Conservation (phyloP, 768 basidiomycete species). For the Tephrocybe sp. region DNA sequence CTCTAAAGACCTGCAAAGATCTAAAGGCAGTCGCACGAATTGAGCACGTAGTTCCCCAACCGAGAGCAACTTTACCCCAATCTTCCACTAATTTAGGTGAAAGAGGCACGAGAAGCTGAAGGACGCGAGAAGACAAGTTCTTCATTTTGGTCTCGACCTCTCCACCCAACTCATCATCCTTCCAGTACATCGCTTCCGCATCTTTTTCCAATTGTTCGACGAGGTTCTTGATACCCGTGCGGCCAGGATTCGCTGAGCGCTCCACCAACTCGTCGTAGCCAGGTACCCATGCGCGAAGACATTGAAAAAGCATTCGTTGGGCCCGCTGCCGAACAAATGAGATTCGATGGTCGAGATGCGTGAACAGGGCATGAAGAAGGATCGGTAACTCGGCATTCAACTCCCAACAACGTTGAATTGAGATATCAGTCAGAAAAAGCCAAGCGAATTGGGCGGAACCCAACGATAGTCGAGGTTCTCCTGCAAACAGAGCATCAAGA, state of each 20-base stretch:
- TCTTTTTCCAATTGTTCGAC: slow-evolving; percentile 60
- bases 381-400: slow-evolving; percentile 65
- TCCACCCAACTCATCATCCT: slow-evolving; percentile 59
- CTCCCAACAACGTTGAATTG: slow-evolving; percentile 77
- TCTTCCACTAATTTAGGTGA: slow-evolving; percentile 66
- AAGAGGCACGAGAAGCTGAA: slow-evolving; percentile 68
- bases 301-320: slow-evolving; percentile 80
- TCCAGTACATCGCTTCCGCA: slow-evolving; percentile 63
- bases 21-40: slow-evolving; percentile 85
- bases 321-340: slow-evolving; percentile 69
- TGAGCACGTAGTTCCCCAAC: slow-evolving; percentile 86
- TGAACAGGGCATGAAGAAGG: slow-evolving; percentile 78
- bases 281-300: slow-evolving; percentile 79
- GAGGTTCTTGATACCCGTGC: slow-evolving; percentile 47
- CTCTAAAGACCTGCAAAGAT: slow-evolving; percentile 88
- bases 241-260: slow-evolving; percentile 46
- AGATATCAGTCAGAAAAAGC: slow-evolving; percentile 78
- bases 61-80: slow-evolving; percentile 80
- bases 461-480: slow-evolving; percentile 66
- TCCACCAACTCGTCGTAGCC: slow-evolving; percentile 75
- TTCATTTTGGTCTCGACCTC: slow-evolving; percentile 69
- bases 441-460: slow-evolving; percentile 89
- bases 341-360: slow-evolving; percentile 78
- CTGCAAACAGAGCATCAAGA: slow-evolving; percentile 73
- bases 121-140: slow-evolving; percentile 61